A percentile compares a stretch with the other conserved stretches of the same genome.
These are phyloP conservation scores for Davidsoniella neocaledoniae DNA, from an alignment of 2,329 filamentous ascomycete species.

Conservation along the genomic window DNA sequence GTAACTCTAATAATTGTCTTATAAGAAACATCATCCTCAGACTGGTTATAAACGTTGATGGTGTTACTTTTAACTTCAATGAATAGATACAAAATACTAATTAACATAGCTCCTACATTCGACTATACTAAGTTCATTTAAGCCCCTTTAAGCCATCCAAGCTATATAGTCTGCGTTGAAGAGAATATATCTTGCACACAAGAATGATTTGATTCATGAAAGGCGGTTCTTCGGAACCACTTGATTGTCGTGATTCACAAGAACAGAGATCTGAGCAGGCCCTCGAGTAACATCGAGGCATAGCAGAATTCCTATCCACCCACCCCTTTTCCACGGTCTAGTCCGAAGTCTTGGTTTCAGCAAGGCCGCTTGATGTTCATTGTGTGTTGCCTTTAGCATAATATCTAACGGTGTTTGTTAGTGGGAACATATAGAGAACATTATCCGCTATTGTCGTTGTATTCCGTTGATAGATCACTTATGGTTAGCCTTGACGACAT, in stretches of 20 bases:
- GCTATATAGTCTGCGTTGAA: slow-evolving; percentile 10
- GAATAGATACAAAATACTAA: too few species aligned
- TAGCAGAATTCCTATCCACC: slow-evolving; percentile 6
- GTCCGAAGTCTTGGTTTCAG: not conserved
- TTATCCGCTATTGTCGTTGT: too few species aligned
- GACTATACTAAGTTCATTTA: too few species aligned
- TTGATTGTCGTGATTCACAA: slow-evolving; percentile 15
- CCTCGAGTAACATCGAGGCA: slow-evolving; percentile 2
- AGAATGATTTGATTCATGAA: slow-evolving; percentile 5
- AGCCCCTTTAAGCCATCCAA: too few species aligned
- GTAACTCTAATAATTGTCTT: too few species aligned
- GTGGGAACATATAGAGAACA: too few species aligned
- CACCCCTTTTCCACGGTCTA: slow-evolving; percentile 10
- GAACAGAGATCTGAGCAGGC: slow-evolving; percentile 36
- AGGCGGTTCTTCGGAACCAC: slow-evolving; percentile 7
- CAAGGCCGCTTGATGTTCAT: slow-evolving; percentile 1
- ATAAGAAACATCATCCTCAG: too few species aligned
- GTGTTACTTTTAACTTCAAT: too few species aligned
- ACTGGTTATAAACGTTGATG: too few species aligned
- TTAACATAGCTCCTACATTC: too few species aligned
- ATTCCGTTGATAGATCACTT: not conserved
- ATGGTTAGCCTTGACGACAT: not conserved
- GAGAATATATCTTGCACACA: slow-evolving; percentile 11
- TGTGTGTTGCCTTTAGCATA: not conserved
- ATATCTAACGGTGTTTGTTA: too few species aligned